Conservation (phyloP, 2,329 filamentous ascomycete genomes). For the Akanthomyces lecanii region DNA sequence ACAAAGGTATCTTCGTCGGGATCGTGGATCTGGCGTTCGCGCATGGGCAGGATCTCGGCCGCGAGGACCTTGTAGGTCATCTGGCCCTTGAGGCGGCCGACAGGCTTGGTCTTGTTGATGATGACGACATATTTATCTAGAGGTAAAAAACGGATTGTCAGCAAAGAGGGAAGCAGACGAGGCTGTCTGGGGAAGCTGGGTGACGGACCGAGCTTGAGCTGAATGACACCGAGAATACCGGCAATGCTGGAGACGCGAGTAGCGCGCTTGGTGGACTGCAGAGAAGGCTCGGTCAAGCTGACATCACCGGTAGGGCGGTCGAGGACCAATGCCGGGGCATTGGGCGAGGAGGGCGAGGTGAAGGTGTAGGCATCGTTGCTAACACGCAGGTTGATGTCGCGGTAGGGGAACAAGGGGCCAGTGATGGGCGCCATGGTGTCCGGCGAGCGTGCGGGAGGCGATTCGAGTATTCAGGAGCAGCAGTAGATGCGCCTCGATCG, state of each 20-base stretch:
- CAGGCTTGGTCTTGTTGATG: conserved; percentile 88
- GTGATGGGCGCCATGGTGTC: conserved; percentile 36
- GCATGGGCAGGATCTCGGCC: conserved; percentile 89
- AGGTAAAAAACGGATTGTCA: background rate
- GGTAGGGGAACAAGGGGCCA: conserved; percentile 60
- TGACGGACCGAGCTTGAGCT: conserved; percentile 76
- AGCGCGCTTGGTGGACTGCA: conserved; percentile 68
- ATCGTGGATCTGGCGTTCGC: conserved; percentile 86
- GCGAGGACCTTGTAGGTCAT: conserved; percentile 91
- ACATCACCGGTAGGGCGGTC: conserved; percentile 91
- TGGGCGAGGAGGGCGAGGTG: conserved; percentile 87
- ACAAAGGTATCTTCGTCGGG: conserved; percentile 93
- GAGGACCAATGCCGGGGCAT: conserved; percentile 80
- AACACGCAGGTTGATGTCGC: conserved; percentile 95
- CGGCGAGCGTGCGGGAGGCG: background rate
- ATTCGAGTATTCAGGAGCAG: background rate
- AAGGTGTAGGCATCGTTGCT: conserved; percentile 93
- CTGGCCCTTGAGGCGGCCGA: conserved; percentile 89
- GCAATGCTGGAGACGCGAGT: conserved; percentile 82
- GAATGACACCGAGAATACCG: conserved; percentile 90
- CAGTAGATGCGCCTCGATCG: background rate
- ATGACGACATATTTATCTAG: conserved; percentile 92
- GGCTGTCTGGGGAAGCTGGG: background rate
- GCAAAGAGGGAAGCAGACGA: conserved; percentile 5
- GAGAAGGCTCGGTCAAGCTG: conserved; percentile 73